Evolutionary conservation across 352 stramenopile species (phyloP), one percentile per base, ranked within the genome.

Genomic region (Globisporangium splendens): DNA sequence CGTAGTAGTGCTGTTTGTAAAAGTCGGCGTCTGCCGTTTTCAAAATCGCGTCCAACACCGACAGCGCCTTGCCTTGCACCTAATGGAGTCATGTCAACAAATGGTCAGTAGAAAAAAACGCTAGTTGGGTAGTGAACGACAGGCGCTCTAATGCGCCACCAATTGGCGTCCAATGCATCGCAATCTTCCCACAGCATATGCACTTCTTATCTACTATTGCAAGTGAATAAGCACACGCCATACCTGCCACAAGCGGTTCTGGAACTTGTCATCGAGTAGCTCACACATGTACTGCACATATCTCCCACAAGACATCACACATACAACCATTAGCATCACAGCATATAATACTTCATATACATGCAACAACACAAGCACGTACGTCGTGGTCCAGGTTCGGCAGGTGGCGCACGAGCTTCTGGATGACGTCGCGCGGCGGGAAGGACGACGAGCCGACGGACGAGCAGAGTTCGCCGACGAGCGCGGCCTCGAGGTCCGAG

Each of bases 241-340:
- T 48, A 75, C 74, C 59, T 93, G 85, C 85, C 85, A 95, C 53
- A 95, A 41, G 38, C 69, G 70, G 56, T 80, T 79, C 66, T 89
- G 77, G n/a, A 95, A 80, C 67, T 93, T 95, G 62, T 89, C 77
- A 50, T 93, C 77, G n/a, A 95, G 69, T 21, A 93, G 69, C 65
- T 95, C 81, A 54, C 85, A 93, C 31, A 91, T 65, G 55, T 95
- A 95, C 77, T 92, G 33, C 8, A 44, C 0, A 12, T 35, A 41
- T 18, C 28, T n/a, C n/a, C n/a, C n/a, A n/a, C n/a, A n/a, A n/a
- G n/a, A n/a, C 20, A 18, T 2, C 4, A 28, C 4, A 22, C 8
- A 35, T 4, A 35, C 28, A 4, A 35, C 28, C 3, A 35, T 35
- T 35, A 35, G 3, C 28, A 44, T 10, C 39, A 10, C 38, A 44